Evolutionary conservation across 345 rosid genomes (phyloP), one percentile per base, ranked within the genome.

Genomic region (Microcos paniculata): DNA sequence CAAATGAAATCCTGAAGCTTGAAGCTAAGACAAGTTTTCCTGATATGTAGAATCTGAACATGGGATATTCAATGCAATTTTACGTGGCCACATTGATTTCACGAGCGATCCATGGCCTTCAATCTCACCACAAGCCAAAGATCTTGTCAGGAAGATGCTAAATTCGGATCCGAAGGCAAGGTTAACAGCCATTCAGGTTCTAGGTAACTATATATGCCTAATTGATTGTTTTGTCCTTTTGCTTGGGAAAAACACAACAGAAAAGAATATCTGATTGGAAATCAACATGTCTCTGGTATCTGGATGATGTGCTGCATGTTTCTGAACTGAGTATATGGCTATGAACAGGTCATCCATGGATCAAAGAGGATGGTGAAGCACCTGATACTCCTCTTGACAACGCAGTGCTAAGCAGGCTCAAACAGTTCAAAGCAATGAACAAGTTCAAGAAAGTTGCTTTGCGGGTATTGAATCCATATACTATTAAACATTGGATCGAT

Each of bases 31-130:
- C 9, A 16, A 72, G 10, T 55, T 72, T 57, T 43, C 11, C 38
- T 66, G 12, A 11, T 24, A 19, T 40, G 24, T 24, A 96, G 99
- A 96, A 76, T 93, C 99, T 4, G 99, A 96, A 78, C 84, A 90
- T 68, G 99, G 96, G 65, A 93, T 96, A 46, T 96, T 96, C 93
- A 96, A 93, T 43, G 92, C 97, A 14, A 93, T 96, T 45, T 62
- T 93, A 64, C 87, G 94, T 0, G 96, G 98, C 8, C 91, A 92
- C 9, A 35, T 93, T 35, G 98, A 93, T 80, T 96, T 96, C 73
- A 76, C 91, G 3, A 92, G 88, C 21, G 99, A 94, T 81, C 99
- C 96, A 9, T 96, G 99, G 99, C 99, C 99, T 1, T 84, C 83
- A 6, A 96, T 96, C 71, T 96, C 99, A 52, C 83, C 88, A 13